Base-by-base conservation (phyloP, 176 grass and related monocot genomes). In the Pharus latifolius region DNA sequence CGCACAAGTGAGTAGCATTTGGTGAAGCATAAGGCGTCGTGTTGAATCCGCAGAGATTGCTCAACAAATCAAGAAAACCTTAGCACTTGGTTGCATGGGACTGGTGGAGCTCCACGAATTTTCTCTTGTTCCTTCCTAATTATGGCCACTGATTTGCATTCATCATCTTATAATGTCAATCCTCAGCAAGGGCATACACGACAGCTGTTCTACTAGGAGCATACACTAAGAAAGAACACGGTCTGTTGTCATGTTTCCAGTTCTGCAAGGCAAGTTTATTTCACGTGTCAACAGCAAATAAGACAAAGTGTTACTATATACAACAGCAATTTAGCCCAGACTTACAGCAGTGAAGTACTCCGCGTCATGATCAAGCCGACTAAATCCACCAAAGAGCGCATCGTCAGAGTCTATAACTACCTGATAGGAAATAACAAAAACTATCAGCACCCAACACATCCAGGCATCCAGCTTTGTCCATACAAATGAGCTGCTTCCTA, bases 301-400 rank as follows among this genome's bases (percentile, higher is more conserved):
- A 49, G 11, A 74, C 7, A 16, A 51, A 35, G 4, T n/a, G n/a
- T 18, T n/a, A 72, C 3, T 26, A 46, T n/a, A 2, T n/a, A 2
- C 5, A n/a, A 9, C 49, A 42, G 11, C 8, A 15, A 29, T 43
- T n/a, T 63, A 78, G 46, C 41, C 56, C 51, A 78, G 35, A 66
- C 95, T 91, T 88, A 99, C 95, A 61, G 42, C 37, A 64, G 76
- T 79, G 60, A 99, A 99, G 84, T 83, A 94, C 31, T 99, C 90
- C 14, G 82, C 84, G 0, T 75, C 79, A 53, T 94, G 95, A 91
- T 94, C 87, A 43, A 99, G 83, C 34, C 84, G 72, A 45, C 77
- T 76, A 63, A 94, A 99, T 65, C 95, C 95, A 24, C 90, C 90
- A 50, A 99, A 99, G n/a, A 91, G 75, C 10, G 69, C 77, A 80